Evolutionary conservation across 352 stramenopile genomes (phyloP).

Genomic region (Phytophthora melonis): DNA sequence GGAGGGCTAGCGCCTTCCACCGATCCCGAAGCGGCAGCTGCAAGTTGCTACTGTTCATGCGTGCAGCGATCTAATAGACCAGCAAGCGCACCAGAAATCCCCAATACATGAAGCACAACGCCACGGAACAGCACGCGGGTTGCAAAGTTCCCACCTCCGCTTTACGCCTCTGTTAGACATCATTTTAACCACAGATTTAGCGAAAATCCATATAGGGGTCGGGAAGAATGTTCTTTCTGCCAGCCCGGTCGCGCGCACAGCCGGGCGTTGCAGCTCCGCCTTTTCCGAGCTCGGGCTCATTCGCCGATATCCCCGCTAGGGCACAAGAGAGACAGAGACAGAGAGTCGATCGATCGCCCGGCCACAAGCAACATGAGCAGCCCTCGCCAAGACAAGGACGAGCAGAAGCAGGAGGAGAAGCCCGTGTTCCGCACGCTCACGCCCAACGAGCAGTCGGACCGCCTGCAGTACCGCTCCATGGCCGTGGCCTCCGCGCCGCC

Average conservation of each 20-base stretch:
- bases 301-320: slow-evolving; percentile 34
- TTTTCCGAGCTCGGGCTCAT: slow-evolving; percentile 32
- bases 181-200: slow-evolving; percentile 26
- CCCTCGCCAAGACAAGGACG: slow-evolving; percentile 44
- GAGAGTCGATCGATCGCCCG: not conserved
- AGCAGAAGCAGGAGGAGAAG: slow-evolving; percentile 74
- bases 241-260: slow-evolving; percentile 16
- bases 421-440: slow-evolving; percentile 58
- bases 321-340: slow-evolving; percentile 18
- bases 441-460: slow-evolving; percentile 57
- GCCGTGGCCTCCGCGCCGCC: slow-evolving; percentile 49
- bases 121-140: not conserved
- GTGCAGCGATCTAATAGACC: not conserved
- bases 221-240: slow-evolving; percentile 26
- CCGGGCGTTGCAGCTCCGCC: slow-evolving; percentile 7
- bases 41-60: not conserved
- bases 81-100: not conserved
- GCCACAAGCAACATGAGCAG: slow-evolving; percentile 31
- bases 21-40: not conserved
- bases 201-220: slow-evolving; percentile 11
- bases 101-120: not conserved
- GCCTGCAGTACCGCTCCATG: slow-evolving; percentile 70
- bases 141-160: not conserved
- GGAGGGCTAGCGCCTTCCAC: not conserved
- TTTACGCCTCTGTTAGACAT: not conserved